phyloP scores from a whole-genome alignment of 1,284 basidiomycete species.

The Apiotrichum brassicae region DNA sequence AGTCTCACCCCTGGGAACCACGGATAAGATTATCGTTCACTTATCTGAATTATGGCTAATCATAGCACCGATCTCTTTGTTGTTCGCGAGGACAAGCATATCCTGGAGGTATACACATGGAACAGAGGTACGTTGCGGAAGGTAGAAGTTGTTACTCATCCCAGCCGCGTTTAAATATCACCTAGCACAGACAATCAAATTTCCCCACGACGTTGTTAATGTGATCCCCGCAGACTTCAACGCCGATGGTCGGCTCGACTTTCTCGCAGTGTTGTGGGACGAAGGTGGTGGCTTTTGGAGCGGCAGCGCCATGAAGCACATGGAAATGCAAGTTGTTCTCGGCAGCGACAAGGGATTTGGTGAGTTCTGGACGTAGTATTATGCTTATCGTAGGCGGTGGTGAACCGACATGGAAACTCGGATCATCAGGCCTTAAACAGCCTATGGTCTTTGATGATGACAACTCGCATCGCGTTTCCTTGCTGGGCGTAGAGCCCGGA shows the following conservation, averaged over 20 bases:
- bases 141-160: slow-evolving; percentile 4
- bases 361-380: slow-evolving; percentile 44
- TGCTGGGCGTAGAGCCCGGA: slow-evolving; percentile 61
- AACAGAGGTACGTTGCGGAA: slow-evolving; percentile 59
- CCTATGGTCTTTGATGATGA: slow-evolving; percentile 80
- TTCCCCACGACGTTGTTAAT: slow-evolving; percentile 53
- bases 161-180: slow-evolving; percentile 49
- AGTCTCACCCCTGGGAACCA: slow-evolving; percentile 34
- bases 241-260: slow-evolving; percentile 80
- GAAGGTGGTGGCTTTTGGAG: slow-evolving; percentile 48
- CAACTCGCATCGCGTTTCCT: slow-evolving; percentile 80
- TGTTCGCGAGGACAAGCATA: slow-evolving; percentile 64
- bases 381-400: neutral
- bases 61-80: slow-evolving; percentile 72
- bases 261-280: slow-evolving; percentile 70
- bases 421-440: slow-evolving; percentile 49
- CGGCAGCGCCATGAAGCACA: slow-evolving; percentile 33
- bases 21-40: too few species aligned
- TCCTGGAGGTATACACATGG: slow-evolving; percentile 73
- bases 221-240: slow-evolving; percentile 89
- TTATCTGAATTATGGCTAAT: neutral
- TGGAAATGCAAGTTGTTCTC: slow-evolving; percentile 64
- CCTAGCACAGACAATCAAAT: slow-evolving; percentile 48
- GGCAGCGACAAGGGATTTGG: slow-evolving; percentile 58
- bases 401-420: slow-evolving; percentile 17